Evolutionary conservation across 2,329 filamentous ascomycete genomes (phyloP), one percentile per base, ranked within the genome.

Genomic region (Pseudogymnoascus verrucosus): DNA sequence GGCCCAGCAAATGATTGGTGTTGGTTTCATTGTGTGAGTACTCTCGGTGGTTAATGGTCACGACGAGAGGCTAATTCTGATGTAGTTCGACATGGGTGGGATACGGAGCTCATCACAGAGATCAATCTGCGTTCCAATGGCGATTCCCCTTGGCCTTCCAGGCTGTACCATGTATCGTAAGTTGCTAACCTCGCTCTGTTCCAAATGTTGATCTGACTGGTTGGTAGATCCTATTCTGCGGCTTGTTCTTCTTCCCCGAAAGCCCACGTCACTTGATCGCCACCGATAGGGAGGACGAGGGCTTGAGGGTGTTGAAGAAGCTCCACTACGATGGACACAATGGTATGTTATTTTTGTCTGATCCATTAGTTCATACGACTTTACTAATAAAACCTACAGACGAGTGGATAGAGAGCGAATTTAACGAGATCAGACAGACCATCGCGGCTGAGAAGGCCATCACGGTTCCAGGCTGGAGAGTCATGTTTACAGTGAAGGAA

Each of bases 181-280:
- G 51, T 57, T 57, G 26, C 51, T 47, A 51, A 8, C 8, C 44
- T 28, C 28, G n/a, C 28, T 16, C 26, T 34, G 8, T 12, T 57
- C n/a, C 51, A 19, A 57, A 11, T 5, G 7, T 57, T 34, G 10
- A 19, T 57, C 28, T 57, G 12, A 57, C 4, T 34, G 4, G 34
- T 21, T 57, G 8, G 28, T 26, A 57, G 51, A 57, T 84, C 16
- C 63, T 72, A 8, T 39, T 40, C 23, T 75, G 86, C 3, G 74
- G 85, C 61, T 86, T 87, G 65, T 75, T 85, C 67, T 68, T 86
- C n/a, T 86, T 87, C 73, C 84, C 84, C 0, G 84, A 87, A 71
- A 78, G 74, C 26, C 74, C 74, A 44, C 74, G 80, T 68, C 87
- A 84, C 84, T 77, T 87, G 36, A 86, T 87, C 57, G 75, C 77